Evolutionary conservation across 805 yeast genomes (phyloP).

Genomic region (Saccharomyces cerevisiae): DNA sequence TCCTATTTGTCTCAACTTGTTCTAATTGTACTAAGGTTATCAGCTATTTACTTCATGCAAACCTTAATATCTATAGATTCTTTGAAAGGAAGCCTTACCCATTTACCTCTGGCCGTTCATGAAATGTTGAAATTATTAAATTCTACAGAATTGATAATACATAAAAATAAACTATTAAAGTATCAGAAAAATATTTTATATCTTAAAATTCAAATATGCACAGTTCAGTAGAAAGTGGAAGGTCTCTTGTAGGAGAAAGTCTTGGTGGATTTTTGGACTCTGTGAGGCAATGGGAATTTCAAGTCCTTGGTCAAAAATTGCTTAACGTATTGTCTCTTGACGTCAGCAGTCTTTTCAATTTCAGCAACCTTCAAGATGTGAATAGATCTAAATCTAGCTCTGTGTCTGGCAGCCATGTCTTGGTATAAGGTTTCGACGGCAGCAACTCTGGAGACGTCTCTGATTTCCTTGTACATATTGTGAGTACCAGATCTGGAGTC

Average conservation of each 20-base stretch:
- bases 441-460: conserved; percentile 98
- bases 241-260: conserved; percentile 90
- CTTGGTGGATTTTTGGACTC: conserved; percentile 84
- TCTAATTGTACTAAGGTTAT: neutral
- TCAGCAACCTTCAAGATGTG: conserved; percentile 99
- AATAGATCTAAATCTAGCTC: conserved; percentile 99
- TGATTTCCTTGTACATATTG: conserved; percentile 99
- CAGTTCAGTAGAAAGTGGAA: conserved; percentile 85
- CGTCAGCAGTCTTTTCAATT: conserved; percentile 94
- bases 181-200: conserved; percentile 7
- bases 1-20: neutral
- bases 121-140: conserved; percentile 3
- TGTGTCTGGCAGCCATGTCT: conserved; percentile 99
- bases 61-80: neutral
- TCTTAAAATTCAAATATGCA: conserved; percentile 1
- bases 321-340: conserved; percentile 98
- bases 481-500: conserved; percentile 99
- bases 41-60: neutral
- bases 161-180: conserved; percentile 6
- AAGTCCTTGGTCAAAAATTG: conserved; percentile 92
- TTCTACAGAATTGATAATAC: conserved; percentile 27
- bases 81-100: neutral
- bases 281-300: conserved; percentile 99
- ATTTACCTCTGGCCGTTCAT: neutral
- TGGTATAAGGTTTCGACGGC: conserved; percentile 98